Percentiles rank a stretch among this genome's conserved stretches.
These are phyloP conservation scores for Erysimum cheiranthoides DNA, from an alignment of 345 rosid species.

Conservation along the genomic window DNA sequence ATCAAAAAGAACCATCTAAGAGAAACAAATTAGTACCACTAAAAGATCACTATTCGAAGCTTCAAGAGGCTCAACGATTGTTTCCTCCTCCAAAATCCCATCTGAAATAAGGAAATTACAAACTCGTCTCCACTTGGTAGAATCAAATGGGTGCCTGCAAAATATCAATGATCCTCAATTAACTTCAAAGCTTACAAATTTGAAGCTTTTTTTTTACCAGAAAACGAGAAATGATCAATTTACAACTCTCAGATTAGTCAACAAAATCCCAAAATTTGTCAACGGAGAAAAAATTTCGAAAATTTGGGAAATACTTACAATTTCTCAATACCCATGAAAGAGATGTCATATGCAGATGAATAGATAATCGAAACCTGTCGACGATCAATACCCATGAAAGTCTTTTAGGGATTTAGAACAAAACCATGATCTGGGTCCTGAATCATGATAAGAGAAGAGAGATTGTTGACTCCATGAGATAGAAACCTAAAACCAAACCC, in stretches of 20 bases:
- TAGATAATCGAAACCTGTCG: constrained; percentile 78
- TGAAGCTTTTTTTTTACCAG: background rate
- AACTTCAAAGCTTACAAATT: background rate
- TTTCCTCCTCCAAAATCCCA: constrained; percentile 59
- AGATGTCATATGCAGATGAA: constrained; percentile 71
- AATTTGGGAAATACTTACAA: constrained; percentile 54
- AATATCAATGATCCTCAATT: background rate
- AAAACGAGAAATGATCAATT: too few relatives aligned
- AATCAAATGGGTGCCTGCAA: constrained; percentile 95
- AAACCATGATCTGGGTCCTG: too few relatives aligned
- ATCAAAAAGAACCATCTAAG: background rate
- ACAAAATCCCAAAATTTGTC: background rate
- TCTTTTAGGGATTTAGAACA: too few relatives aligned
- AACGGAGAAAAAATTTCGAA: background rate
- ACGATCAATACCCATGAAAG: background rate
- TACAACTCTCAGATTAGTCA: background rate
- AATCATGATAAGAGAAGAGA: too few relatives aligned
- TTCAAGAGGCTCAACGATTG: constrained; percentile 77
- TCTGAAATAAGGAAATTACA: constrained; percentile 64
- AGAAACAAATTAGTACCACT: constrained; percentile 67
- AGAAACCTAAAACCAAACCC: too few relatives aligned
- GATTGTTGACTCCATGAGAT: too few relatives aligned
- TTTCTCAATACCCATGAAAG: constrained; percentile 90
- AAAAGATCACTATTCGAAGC: constrained; percentile 85
- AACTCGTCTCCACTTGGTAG: constrained; percentile 90